A percentile compares a stretch with the other conserved stretches of the same genome.
These are phyloP conservation scores for Candida railenensis DNA, from an alignment of 805 yeast genomes.

Conservation along the genomic window DNA sequence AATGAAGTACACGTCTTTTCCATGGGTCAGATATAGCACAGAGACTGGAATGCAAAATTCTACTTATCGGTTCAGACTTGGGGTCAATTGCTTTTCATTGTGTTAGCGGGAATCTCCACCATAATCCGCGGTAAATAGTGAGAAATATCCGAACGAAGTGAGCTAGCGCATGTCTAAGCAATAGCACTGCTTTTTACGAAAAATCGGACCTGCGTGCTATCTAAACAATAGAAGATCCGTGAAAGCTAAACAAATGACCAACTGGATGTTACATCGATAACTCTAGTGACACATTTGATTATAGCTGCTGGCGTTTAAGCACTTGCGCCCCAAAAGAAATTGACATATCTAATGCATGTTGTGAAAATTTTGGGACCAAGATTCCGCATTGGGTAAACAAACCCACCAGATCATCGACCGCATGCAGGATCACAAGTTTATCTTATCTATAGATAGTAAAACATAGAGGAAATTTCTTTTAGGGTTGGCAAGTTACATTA, in stretches of 20 bases:
- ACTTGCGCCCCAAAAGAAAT: background rate
- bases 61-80: slow-evolving; percentile 23
- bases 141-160: background rate
- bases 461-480: background rate
- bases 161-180: too few species aligned
- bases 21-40: slow-evolving; percentile 70
- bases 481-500: background rate
- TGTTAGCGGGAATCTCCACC: background rate
- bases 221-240: too few species aligned
- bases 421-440: slow-evolving; percentile 5
- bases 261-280: too few species aligned
- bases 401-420: background rate
- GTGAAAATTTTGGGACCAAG: slow-evolving; percentile 1
- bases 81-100: slow-evolving; percentile 16
- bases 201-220: too few species aligned
- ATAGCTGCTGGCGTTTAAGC: too few species aligned
- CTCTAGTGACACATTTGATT: too few species aligned
- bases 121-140: background rate
- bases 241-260: too few species aligned
- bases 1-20: slow-evolving; percentile 65
- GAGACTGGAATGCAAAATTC: slow-evolving; percentile 10
- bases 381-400: slow-evolving; percentile 4
- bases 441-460: slow-evolving; percentile 8
- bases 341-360: background rate
- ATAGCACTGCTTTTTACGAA: too few species aligned